Base-by-base conservation (phyloP, 2,329 filamentous ascomycete genomes). In the Monilinia aucupariae region DNA sequence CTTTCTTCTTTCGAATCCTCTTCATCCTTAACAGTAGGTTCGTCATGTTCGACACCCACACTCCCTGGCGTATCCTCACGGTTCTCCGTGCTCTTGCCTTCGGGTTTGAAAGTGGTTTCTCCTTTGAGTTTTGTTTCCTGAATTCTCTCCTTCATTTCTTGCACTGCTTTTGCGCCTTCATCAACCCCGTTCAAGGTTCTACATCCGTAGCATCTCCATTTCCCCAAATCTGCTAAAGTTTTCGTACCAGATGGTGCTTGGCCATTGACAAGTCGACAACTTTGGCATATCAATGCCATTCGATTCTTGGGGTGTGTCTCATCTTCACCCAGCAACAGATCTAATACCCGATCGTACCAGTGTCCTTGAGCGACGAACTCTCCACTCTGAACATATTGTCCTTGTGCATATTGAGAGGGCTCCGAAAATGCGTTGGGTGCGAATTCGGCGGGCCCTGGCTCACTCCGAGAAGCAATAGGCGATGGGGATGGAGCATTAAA, bases 321-420 rank as follows among this genome's bases (percentile, higher is more conserved):
- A 71, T 99, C 94, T 73, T 99, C 94, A 56, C 94, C 94, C 0
- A 99, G 82, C 32, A 99, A 84, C 0, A 96, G 85, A 72, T 99
- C 94, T 63, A 99, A 80, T 60, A 99, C 86, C 62, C 93, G 86
- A 74, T 99, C 94, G 76, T 97, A 99, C 94, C 94, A 99, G 72
- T 89, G 87, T 20, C 85, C 78, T 48, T 64, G 69, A 13, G 58
- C 20, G 47, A 56, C 63, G 5, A 64, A 39, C n/a, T 71, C 69
- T 32, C 53, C 54, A 34, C 59, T 58, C 27, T 69, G 66, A 1
- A 68, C 67, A 66, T 73, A 73, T 47, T 56, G 54, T 32, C 62
- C 56, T 41, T 69, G 67, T 6, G 68, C 68, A 67, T 73, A 74
- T 65, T 73, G 69, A 51, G 73, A 71, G 49, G 73, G 66, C 51